Evolutionary conservation across 1,284 basidiomycete genomes (phyloP).

Genomic region (Trichosporon sp.): DNA sequence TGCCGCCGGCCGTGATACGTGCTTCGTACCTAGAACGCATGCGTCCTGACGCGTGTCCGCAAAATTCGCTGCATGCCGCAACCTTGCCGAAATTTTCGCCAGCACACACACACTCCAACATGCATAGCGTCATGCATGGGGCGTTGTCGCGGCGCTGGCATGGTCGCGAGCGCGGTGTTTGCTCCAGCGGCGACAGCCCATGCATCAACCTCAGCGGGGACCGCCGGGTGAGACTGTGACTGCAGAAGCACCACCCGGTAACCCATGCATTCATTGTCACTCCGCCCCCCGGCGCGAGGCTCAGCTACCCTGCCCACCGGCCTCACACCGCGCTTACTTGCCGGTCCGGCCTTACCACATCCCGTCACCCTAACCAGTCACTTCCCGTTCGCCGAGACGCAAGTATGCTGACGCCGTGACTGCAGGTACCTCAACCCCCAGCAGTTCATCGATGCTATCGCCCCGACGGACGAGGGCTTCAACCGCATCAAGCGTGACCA

Average conservation of each 20-base stretch:
- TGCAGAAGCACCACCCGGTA: not conserved
- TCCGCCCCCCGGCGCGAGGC: not conserved
- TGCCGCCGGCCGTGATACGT: constrained; percentile 12
- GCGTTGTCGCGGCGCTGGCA: not conserved
- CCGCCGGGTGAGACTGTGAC: not conserved
- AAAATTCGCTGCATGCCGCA: constrained; percentile 7
- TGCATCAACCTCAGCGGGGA: constrained; percentile 1
- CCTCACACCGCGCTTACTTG: constrained; percentile 2
- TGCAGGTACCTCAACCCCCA: constrained; percentile 73
- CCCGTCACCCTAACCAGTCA: not conserved
- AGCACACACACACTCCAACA: not conserved
- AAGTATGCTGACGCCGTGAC: not conserved
- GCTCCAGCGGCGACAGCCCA: not conserved
- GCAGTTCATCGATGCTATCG: constrained; percentile 89
- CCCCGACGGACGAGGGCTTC: constrained; percentile 73
- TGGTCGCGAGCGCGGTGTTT: not conserved
- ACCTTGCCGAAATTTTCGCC: constrained; percentile 5
- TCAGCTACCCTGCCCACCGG: not conserved
- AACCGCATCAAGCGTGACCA: constrained; percentile 80
- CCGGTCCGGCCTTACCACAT: not conserved
- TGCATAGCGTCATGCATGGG: not conserved
- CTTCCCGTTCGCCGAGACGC: constrained; percentile 5
- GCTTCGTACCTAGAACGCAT: constrained; percentile 7
- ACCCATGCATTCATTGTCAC: constrained; percentile 12
- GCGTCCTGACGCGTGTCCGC: constrained; percentile 16